phyloP scores from a whole-genome alignment of 257 asterid species.

The Oldenlandia corymbosa region DNA sequence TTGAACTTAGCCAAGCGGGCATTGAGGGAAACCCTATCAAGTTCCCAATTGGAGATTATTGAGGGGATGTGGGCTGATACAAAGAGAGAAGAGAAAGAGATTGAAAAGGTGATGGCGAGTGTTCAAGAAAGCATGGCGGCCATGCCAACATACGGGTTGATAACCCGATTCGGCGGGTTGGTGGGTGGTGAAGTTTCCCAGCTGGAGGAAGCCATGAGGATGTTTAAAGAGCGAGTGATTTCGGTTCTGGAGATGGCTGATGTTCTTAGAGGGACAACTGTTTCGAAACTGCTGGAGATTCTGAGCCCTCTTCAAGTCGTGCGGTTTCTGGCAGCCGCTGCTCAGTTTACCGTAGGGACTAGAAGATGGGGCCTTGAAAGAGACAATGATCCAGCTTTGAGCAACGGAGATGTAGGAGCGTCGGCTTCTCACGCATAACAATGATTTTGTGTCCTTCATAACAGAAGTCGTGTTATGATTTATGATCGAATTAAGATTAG shows the following conservation, averaged over 20 bases:
- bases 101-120: constrained; percentile 20
- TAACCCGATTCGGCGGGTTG: constrained; percentile 6
- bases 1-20: constrained; percentile 10
- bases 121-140: constrained; percentile 27
- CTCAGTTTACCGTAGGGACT: constrained; percentile 22
- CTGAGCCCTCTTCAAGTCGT: constrained; percentile 18
- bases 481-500: too few species aligned
- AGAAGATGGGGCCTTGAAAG: constrained; percentile 36
- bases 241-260: constrained; percentile 21
- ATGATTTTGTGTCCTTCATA: too few species aligned
- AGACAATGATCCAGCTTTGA: constrained; percentile 6
- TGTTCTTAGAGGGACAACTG: constrained; percentile 16
- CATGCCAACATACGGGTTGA: constrained; percentile 2
- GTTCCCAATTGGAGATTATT: constrained; percentile 8
- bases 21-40: background rate
- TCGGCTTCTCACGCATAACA: too few species aligned
- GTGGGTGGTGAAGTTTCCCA: constrained; percentile 13
- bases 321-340: constrained; percentile 18
- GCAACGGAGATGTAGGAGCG: too few species aligned
- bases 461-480: too few species aligned
- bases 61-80: constrained; percentile 13
- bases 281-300: constrained; percentile 18
- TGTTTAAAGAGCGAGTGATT: constrained; percentile 11
- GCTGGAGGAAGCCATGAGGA: constrained; percentile 11
- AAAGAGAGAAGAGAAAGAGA: constrained; percentile 9